Evolutionary conservation across 1,284 basidiomycete species (phyloP).

Genomic region (Thecaphora thlaspeos): DNA sequence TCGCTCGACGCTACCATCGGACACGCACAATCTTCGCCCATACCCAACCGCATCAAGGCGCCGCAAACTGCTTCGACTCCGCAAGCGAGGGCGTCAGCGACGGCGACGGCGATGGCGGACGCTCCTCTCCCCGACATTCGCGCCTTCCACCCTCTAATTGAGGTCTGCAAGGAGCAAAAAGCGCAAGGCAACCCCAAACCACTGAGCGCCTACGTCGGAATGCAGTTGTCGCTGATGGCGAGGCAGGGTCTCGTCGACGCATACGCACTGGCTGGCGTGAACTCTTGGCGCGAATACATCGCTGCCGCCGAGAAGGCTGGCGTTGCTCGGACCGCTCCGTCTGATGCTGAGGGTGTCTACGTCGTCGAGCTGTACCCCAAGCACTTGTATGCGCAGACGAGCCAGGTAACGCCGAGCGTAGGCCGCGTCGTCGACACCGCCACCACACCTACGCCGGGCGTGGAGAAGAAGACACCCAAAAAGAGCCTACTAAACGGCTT

Average conservation of each 20-base stretch:
- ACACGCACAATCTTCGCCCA: neutral
- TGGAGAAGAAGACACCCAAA: slow-evolving; percentile 16
- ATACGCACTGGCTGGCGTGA: slow-evolving; percentile 31
- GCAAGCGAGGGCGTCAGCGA: no score
- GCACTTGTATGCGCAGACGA: slow-evolving; percentile 11
- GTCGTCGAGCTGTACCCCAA: slow-evolving; percentile 29
- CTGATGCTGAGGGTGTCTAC: slow-evolving; percentile 21
- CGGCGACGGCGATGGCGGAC: no score
- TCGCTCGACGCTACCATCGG: neutral
- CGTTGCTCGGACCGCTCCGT: slow-evolving; percentile 25
- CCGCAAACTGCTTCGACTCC: neutral
- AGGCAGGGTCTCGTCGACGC: slow-evolving; percentile 26
- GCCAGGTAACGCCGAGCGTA: slow-evolving; percentile 9
- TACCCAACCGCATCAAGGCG: slow-evolving; percentile 4
- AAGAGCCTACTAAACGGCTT: no score
- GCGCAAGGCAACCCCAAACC: slow-evolving; percentile 18
- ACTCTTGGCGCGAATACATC: slow-evolving; percentile 38
- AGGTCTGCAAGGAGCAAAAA: slow-evolving; percentile 39
- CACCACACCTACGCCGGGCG: slow-evolving; percentile 8
- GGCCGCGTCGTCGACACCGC: slow-evolving; percentile 22
- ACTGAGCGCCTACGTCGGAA: slow-evolving; percentile 21
- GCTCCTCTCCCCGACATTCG: slow-evolving; percentile 7
- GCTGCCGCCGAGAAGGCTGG: slow-evolving; percentile 33
- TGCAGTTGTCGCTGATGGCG: slow-evolving; percentile 16
- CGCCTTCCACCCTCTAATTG: slow-evolving; percentile 32